Evolutionary conservation across 164 flowering plant species (phyloP).

Genomic region (Houttuynia cordata): DNA sequence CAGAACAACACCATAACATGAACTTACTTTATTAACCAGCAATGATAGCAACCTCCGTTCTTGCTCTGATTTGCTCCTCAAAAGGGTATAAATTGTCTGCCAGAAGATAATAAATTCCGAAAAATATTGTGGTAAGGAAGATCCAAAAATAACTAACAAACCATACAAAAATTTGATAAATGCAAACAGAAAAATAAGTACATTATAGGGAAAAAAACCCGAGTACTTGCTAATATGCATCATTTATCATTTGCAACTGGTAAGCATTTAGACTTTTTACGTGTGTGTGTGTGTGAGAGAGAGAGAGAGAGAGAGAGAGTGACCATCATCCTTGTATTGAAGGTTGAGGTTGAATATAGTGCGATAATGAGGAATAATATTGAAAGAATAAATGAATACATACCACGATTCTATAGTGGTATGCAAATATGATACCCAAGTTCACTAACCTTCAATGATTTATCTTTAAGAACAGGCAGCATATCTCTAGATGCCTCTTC

Average conservation of each 20-base stretch:
- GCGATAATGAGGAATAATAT: too few species aligned
- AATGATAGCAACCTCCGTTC: conserved; percentile 80
- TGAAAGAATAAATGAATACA: too few species aligned
- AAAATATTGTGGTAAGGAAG: neutral
- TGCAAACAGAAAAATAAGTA: too few species aligned
- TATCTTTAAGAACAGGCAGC: conserved; percentile 62
- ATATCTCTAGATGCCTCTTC: conserved; percentile 93
- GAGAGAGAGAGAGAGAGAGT: too few species aligned
- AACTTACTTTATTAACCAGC: conserved; percentile 80
- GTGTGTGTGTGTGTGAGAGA: too few species aligned
- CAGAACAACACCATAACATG: neutral
- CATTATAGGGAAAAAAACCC: too few species aligned
- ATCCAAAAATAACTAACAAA: neutral
- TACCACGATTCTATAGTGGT: neutral
- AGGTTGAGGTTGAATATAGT: too few species aligned
- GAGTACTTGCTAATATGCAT: too few species aligned
- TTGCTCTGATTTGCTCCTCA: conserved; percentile 83
- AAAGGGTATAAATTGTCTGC: conserved; percentile 58
- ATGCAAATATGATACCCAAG: neutral
- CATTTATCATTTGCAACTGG: too few species aligned
- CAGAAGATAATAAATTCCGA: neutral
- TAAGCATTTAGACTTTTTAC: too few species aligned
- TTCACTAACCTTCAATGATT: conserved; percentile 62
- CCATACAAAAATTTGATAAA: neutral
- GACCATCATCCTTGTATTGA: too few species aligned